These are phyloP conservation scores for Aspergillus sp. DNA, from an alignment of 2,329 filamentous ascomycete genomes.

Conservation along the genomic window DNA sequence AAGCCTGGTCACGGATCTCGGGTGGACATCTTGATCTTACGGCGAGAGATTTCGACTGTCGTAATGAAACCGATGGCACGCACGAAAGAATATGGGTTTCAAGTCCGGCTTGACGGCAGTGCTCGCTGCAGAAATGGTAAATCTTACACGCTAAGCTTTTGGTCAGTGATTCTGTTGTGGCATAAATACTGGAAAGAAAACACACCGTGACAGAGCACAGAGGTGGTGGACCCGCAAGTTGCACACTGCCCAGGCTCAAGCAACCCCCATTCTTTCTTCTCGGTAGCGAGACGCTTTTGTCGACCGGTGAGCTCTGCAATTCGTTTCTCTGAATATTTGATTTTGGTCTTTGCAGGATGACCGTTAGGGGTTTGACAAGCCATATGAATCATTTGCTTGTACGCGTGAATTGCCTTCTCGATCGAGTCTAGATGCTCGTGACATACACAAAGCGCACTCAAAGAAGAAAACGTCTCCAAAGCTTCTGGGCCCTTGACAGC, in stretches of 20 bases:
- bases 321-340: conserved; percentile 21
- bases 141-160: conserved; percentile 21
- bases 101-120: conserved; percentile 15
- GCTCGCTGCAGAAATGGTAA: conserved; percentile 22
- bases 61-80: conserved; percentile 25
- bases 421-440: conserved; percentile 22
- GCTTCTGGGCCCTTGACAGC: conserved; percentile 19
- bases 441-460: conserved; percentile 25
- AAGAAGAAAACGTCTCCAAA: conserved; percentile 23
- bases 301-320: conserved; percentile 22
- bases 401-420: conserved; percentile 24
- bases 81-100: conserved; percentile 14
- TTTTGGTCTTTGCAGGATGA: conserved; percentile 19
- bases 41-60: conserved; percentile 25
- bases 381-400: conserved; percentile 22
- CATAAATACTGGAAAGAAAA: neutral
- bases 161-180: too few relatives aligned
- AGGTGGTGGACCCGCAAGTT: conserved; percentile 16
- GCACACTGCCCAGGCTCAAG: conserved; percentile 17
- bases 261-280: conserved; percentile 22
- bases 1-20: conserved; percentile 18
- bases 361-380: conserved; percentile 16
- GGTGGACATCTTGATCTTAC: conserved; percentile 22
- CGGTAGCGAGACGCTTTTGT: conserved; percentile 18
- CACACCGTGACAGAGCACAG: conserved; percentile 22